Conservation (phyloP, 2,329 filamentous ascomycete species). For the Mycocentrospora acerina region DNA sequence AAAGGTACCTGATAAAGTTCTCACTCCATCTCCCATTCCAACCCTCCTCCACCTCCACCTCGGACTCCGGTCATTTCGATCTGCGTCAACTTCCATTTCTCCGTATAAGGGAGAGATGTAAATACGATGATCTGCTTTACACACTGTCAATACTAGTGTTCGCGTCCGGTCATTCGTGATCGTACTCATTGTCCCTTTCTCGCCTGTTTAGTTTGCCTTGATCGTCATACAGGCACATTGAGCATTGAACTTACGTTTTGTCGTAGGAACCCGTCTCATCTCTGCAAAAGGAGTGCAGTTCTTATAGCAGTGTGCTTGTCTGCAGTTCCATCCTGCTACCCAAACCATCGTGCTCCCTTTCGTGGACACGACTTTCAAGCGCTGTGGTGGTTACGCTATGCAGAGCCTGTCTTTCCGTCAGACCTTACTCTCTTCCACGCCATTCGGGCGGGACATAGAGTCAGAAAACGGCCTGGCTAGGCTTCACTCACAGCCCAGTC, state of each 20-base stretch:
- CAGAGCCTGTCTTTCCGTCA: conserved; percentile 44
- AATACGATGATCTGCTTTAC: conserved; percentile 3
- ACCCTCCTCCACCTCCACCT: neutral
- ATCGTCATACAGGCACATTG: conserved; percentile 34
- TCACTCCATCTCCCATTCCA: neutral
- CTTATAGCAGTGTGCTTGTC: conserved; percentile 16
- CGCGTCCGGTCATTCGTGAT: conserved; percentile 13
- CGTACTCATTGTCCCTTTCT: conserved; percentile 4
- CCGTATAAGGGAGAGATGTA: neutral
- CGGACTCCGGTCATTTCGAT: neutral
- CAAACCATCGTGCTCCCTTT: conserved; percentile 35
- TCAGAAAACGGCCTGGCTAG: conserved; percentile 38
- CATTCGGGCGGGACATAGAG: conserved; percentile 41
- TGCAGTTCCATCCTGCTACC: conserved; percentile 22
- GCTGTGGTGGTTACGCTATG: conserved; percentile 43
- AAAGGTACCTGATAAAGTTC: conserved; percentile 10
- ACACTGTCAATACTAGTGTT: conserved; percentile 7
- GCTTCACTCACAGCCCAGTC: conserved; percentile 38
- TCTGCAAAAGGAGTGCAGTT: conserved; percentile 12
- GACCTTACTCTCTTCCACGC: conserved; percentile 38
- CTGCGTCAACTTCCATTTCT: neutral
- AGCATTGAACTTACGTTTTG: neutral
- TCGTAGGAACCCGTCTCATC: too few relatives aligned
- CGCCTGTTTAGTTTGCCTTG: conserved; percentile 33
- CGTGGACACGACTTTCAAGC: conserved; percentile 39